Percentiles rank a stretch among this genome's conserved stretches.
Evolutionary conservation across 2,329 filamentous ascomycete genomes (phyloP).

Genomic region (Alternaria sp.): DNA sequence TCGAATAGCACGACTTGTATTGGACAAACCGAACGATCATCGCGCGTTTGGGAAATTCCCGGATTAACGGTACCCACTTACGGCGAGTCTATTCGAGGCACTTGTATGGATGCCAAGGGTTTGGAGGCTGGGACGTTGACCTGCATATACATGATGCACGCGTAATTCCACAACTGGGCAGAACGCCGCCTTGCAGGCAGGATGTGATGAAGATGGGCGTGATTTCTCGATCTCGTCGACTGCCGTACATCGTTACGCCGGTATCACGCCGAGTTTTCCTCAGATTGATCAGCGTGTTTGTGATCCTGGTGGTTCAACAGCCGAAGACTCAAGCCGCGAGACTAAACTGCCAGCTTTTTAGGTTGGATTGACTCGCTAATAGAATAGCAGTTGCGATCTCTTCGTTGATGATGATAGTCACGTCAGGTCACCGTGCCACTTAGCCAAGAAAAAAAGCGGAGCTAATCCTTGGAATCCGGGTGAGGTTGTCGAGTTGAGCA

Average conservation of each 20-base stretch:
- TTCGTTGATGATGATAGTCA: background rate
- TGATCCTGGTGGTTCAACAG: background rate
- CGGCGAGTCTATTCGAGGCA: constrained; percentile 2
- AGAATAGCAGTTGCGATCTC: background rate
- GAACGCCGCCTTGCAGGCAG: background rate
- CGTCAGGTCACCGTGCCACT: constrained; percentile 7
- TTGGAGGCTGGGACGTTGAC: constrained; percentile 5
- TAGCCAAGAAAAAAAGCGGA: constrained; percentile 12
- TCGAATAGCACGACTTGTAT: constrained; percentile 10
- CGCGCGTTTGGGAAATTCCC: constrained; percentile 1
- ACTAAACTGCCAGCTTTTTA: background rate
- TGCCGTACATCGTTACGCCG: constrained; percentile 4
- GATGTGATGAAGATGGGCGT: background rate
- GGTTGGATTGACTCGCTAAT: background rate
- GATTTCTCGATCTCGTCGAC: background rate
- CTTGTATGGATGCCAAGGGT: constrained; percentile 21
- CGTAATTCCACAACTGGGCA: background rate
- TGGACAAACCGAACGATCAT: constrained; percentile 3
- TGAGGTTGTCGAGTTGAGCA: constrained; percentile 10
- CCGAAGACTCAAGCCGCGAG: background rate
- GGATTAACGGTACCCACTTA: background rate
- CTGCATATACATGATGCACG: constrained; percentile 10
- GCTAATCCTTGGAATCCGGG: background rate
- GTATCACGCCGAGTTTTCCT: background rate
- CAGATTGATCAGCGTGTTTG: background rate